Conservation (phyloP, 805 yeast genomes). For the Yarrowia sp. region DNA sequence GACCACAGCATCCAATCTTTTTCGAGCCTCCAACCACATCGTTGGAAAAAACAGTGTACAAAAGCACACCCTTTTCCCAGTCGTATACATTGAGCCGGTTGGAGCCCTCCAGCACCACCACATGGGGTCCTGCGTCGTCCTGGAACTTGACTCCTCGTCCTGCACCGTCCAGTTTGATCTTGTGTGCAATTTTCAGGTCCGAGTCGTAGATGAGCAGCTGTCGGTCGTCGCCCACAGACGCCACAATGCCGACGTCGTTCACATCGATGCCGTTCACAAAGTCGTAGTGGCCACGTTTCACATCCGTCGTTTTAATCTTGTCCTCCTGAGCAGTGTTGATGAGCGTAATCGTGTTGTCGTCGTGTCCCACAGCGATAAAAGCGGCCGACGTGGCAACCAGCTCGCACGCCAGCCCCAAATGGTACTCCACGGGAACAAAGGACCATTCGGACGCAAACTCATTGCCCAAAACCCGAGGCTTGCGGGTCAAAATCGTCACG, state of each 20-base stretch:
- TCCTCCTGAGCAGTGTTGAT: constrained; percentile 37
- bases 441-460: constrained; percentile 32
- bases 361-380: constrained; percentile 44
- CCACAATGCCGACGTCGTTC: constrained; percentile 47
- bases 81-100: constrained; percentile 49
- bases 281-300: constrained; percentile 43
- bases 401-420: constrained; percentile 42
- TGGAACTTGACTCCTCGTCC: constrained; percentile 50
- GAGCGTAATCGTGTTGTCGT: constrained; percentile 43
- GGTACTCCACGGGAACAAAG: constrained; percentile 12
- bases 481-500: constrained; percentile 17
- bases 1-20: constrained; percentile 23
- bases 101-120: constrained; percentile 51
- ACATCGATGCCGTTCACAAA: constrained; percentile 50
- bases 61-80: constrained; percentile 49
- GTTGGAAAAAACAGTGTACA: constrained; percentile 49
- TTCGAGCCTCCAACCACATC: constrained; percentile 42
- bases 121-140: constrained; percentile 50
- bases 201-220: constrained; percentile 44
- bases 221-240: constrained; percentile 49
- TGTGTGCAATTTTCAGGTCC: constrained; percentile 19
- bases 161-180: constrained; percentile 42
- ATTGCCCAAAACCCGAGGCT: background rate
- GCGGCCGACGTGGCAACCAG: constrained; percentile 39
- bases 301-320: constrained; percentile 19